phyloP scores from a whole-genome alignment of 2,329 filamentous ascomycete genomes.

The Seiridium cupressi region DNA sequence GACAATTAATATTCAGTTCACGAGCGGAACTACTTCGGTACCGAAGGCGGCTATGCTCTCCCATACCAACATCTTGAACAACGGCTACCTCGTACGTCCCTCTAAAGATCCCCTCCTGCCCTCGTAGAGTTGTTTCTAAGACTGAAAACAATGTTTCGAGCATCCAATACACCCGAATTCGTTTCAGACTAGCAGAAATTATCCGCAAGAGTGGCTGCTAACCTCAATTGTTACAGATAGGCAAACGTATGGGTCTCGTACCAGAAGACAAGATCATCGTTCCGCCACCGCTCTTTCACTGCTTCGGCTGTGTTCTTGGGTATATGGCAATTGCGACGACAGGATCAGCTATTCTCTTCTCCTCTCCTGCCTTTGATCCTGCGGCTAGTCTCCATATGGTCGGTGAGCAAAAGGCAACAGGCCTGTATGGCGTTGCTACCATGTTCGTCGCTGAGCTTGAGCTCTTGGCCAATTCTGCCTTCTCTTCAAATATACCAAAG shows the following conservation, averaged over 20 bases:
- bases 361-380: conserved; percentile 83
- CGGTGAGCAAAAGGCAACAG: conserved; percentile 53
- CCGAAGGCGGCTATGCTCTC: conserved; percentile 91
- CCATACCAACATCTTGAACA: conserved; percentile 88
- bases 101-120: too few relatives aligned
- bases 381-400: conserved; percentile 62
- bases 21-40: conserved; percentile 85
- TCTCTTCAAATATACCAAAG: conserved; percentile 15
- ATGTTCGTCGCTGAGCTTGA: conserved; percentile 93
- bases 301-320: conserved; percentile 89
- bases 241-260: conserved; percentile 77
- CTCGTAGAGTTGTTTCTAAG: too few relatives aligned
- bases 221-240: conserved; percentile 49
- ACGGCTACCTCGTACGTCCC: conserved; percentile 59
- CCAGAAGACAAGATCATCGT: conserved; percentile 75
- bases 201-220: too few relatives aligned
- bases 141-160: too few relatives aligned
- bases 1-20: conserved; percentile 94
- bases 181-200: too few relatives aligned
- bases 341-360: conserved; percentile 79
- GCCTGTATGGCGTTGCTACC: conserved; percentile 85
- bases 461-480: conserved; percentile 56
- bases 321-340: conserved; percentile 90
- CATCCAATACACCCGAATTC: too few relatives aligned
- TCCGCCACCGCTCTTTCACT: conserved; percentile 83